Percentiles rank a stretch among this genome's conserved stretches.
Conservation (phyloP, 768 basidiomycete species). For the Mycena metata region DNA sequence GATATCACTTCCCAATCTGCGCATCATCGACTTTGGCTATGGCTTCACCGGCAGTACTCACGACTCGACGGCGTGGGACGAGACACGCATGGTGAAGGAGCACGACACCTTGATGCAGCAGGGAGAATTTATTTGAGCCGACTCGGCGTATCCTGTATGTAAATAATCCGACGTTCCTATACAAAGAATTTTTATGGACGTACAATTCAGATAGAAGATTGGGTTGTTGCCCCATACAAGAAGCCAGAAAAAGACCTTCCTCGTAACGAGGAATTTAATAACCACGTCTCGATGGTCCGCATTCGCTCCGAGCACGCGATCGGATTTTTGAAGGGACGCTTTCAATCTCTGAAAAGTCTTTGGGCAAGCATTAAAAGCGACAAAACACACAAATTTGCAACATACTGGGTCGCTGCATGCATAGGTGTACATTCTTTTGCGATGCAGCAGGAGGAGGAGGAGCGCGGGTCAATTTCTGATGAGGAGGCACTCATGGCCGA, state of each 20-base stretch:
- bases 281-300: constrained; percentile 44
- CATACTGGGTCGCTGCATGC: constrained; percentile 48
- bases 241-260: constrained; percentile 8
- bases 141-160: constrained; percentile 47
- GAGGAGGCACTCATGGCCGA: no score
- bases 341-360: constrained; percentile 44
- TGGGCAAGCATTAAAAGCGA: constrained; percentile 41
- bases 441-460: constrained; percentile 19
- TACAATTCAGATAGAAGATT: no score
- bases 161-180: constrained; percentile 25
- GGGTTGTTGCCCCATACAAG: neutral
- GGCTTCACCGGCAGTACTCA: constrained; percentile 51
- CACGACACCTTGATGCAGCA: constrained; percentile 36
- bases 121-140: constrained; percentile 48
- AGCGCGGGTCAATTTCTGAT: no score
- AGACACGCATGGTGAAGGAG: constrained; percentile 43
- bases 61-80: constrained; percentile 49
- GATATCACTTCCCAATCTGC: constrained; percentile 37
- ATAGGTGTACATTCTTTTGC: constrained; percentile 49
- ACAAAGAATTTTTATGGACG: no score
- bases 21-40: constrained; percentile 47
- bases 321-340: constrained; percentile 49
- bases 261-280: constrained; percentile 42
- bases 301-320: constrained; percentile 48
- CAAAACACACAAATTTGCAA: constrained; percentile 36